Percentiles rank a stretch among this genome's conserved stretches.
phyloP scores from a whole-genome alignment of 2,329 filamentous ascomycete species.

The Penicillium sp. region DNA sequence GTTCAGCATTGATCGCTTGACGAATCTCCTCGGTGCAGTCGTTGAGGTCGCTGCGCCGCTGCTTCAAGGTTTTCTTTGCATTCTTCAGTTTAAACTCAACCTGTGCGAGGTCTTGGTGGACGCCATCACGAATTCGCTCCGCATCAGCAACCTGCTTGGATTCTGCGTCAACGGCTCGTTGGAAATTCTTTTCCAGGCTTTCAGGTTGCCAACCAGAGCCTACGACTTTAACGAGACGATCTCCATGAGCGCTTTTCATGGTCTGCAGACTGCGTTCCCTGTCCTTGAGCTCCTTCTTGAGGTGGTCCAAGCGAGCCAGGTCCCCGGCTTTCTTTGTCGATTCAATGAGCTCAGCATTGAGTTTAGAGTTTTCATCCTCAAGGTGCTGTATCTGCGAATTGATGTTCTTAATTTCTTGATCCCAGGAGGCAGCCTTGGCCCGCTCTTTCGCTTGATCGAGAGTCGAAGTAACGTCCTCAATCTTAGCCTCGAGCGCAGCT shows the following conservation, averaged over 20 bases:
- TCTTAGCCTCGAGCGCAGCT: constrained; percentile 72
- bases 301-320: constrained; percentile 77
- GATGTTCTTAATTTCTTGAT: constrained; percentile 67
- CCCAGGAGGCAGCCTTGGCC: constrained; percentile 66
- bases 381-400: constrained; percentile 67
- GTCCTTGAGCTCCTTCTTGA: constrained; percentile 77
- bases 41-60: constrained; percentile 64
- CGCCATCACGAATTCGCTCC: constrained; percentile 69
- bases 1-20: constrained; percentile 57
- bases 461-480: constrained; percentile 66
- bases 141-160: constrained; percentile 62
- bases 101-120: constrained; percentile 72
- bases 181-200: constrained; percentile 70
- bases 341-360: constrained; percentile 80
- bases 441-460: constrained; percentile 65
- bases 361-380: constrained; percentile 69
- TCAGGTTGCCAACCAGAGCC: constrained; percentile 68
- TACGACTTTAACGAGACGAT: constrained; percentile 67
- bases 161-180: constrained; percentile 62
- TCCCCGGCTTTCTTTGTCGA: constrained; percentile 80
- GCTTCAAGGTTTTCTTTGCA: constrained; percentile 63
- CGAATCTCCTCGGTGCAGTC: constrained; percentile 64
- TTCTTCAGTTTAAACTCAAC: constrained; percentile 72
- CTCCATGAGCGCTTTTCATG: constrained; percentile 71
- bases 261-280: constrained; percentile 75